Evolutionary conservation across 2,329 filamentous ascomycete species (phyloP).

Genomic region (Botryotinia calthae): DNA sequence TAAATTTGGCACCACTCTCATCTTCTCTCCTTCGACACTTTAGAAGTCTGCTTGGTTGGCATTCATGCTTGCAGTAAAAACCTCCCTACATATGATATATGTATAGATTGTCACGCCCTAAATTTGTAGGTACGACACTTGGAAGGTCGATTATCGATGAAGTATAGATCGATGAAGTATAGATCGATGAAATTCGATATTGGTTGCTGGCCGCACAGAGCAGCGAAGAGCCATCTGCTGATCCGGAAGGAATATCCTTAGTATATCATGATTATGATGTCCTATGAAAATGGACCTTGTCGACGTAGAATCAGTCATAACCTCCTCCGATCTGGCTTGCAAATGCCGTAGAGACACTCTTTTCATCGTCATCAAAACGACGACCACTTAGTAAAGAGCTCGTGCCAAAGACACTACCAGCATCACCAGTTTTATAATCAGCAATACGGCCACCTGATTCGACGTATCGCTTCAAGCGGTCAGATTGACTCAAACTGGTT

Average conservation of each 20-base stretch:
- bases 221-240: conserved; percentile 20
- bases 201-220: conserved; percentile 16
- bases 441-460: conserved; percentile 74
- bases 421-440: conserved; percentile 52
- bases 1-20: conserved; percentile 18
- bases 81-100: conserved; percentile 15
- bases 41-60: conserved; percentile 3
- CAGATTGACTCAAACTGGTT: conserved; percentile 74
- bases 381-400: conserved; percentile 48
- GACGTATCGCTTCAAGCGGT: conserved; percentile 91
- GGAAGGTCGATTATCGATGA: conserved; percentile 12
- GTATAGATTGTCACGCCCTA: conserved; percentile 4
- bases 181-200: conserved; percentile 24
- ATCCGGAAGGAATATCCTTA: conserved; percentile 19
- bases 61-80: conserved; percentile 15
- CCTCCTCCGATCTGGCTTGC: conserved; percentile 79
- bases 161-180: conserved; percentile 24
- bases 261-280: conserved; percentile 13
- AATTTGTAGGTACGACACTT: neutral
- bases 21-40: conserved; percentile 10
- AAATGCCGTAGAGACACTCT: conserved; percentile 94
- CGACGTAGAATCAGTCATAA: conserved; percentile 39
- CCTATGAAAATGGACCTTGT: conserved; percentile 16
- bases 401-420: conserved; percentile 63
- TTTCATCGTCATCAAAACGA: conserved; percentile 82